Conservation (phyloP, 768 basidiomycete genomes). For the Tylopilus rubrobrunneus region DNA sequence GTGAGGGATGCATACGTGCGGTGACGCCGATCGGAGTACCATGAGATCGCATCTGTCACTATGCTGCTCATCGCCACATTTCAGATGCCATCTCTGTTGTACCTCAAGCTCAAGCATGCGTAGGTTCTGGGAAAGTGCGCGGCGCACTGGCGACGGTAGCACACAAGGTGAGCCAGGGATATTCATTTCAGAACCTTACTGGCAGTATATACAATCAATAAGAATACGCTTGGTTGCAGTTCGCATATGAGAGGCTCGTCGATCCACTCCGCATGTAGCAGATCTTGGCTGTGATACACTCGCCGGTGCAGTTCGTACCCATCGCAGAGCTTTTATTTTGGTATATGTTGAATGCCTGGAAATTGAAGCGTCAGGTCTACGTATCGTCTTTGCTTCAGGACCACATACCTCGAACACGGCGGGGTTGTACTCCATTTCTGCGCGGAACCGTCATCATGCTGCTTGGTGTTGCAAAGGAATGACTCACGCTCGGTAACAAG, state of each 20-base stretch:
- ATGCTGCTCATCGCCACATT: too few species aligned
- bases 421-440: constrained; percentile 24
- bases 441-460: background rate
- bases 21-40: too few species aligned
- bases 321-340: background rate
- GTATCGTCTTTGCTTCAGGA: background rate
- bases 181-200: background rate
- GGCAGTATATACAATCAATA: too few species aligned
- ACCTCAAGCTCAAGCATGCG: too few species aligned
- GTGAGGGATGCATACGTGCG: too few species aligned
- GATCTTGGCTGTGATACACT: constrained; percentile 46
- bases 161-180: background rate
- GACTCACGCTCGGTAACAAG: constrained; percentile 54
- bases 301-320: background rate
- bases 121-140: too few species aligned
- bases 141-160: too few species aligned
- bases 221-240: constrained; percentile 53
- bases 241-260: constrained; percentile 17
- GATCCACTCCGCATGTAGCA: constrained; percentile 53
- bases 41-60: too few species aligned
- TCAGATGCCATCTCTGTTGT: too few species aligned
- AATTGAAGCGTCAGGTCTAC: background rate
- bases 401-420: constrained; percentile 21
- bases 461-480: background rate
- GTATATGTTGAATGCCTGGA: background rate